Evolutionary conservation across 768 basidiomycete genomes (phyloP).

Genomic region (Boletus tylopilopsis): DNA sequence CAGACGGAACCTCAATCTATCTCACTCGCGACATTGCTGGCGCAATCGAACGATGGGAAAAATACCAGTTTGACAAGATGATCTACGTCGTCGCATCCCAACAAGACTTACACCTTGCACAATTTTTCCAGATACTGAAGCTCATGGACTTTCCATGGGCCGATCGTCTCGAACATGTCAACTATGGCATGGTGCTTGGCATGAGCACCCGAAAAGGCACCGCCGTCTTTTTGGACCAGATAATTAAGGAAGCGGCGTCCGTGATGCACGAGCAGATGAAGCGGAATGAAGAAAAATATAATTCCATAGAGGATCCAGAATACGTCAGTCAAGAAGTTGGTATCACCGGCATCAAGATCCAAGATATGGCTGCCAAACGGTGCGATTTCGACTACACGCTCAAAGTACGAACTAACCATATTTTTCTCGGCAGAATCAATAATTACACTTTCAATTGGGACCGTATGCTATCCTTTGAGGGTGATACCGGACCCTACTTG

Average conservation of each 20-base stretch:
- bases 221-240: constrained; percentile 92
- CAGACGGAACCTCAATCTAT: constrained; percentile 60
- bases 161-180: constrained; percentile 76
- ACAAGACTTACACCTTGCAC: constrained; percentile 82
- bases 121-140: constrained; percentile 91
- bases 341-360: constrained; percentile 95
- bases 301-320: constrained; percentile 83
- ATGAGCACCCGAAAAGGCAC: constrained; percentile 96
- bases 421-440: constrained; percentile 60
- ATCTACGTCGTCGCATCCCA: constrained; percentile 89
- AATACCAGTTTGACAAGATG: constrained; percentile 90
- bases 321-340: constrained; percentile 77
- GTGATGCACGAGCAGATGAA: constrained; percentile 98
- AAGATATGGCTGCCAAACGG: constrained; percentile 95
- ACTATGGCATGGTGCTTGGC: constrained; percentile 87
- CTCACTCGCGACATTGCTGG: constrained; percentile 84
- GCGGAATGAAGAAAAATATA: constrained; percentile 91
- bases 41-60: constrained; percentile 87
- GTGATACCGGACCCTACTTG: constrained; percentile 93
- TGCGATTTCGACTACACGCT: constrained; percentile 35
- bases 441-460: constrained; percentile 96
- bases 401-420: not conserved
- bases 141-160: constrained; percentile 92
- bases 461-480: constrained; percentile 93
- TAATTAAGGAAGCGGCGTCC: constrained; percentile 79